phyloP scores from a whole-genome alignment of 768 basidiomycete species.

The Antrodiella citrinella region DNA sequence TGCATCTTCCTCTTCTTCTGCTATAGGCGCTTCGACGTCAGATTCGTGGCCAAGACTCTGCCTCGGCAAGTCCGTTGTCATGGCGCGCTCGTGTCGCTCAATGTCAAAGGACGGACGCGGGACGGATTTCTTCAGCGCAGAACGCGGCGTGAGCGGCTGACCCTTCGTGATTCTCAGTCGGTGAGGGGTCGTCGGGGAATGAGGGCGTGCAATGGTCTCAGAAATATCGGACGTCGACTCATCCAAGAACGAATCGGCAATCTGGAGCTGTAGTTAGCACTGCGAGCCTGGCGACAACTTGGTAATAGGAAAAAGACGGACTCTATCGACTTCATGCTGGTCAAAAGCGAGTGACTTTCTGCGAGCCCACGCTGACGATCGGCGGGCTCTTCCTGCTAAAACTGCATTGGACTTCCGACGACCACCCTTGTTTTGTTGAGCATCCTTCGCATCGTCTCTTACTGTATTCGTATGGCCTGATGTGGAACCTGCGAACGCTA shows the following conservation, averaged over 20 bases:
- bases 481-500: too few species aligned
- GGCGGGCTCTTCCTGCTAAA: not conserved
- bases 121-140: not conserved
- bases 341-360: not conserved
- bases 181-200: not conserved
- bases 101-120: constrained; percentile 3
- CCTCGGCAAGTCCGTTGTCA: not conserved
- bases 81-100: not conserved
- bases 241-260: constrained; percentile 1
- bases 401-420: not conserved
- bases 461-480: too few species aligned
- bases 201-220: not conserved
- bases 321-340: not conserved
- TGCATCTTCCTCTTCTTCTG: not conserved
- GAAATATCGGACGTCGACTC: not conserved
- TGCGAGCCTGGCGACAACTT: too few species aligned
- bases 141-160: not conserved
- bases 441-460: too few species aligned
- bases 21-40: not conserved
- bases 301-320: not conserved
- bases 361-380: not conserved
- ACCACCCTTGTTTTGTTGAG: not conserved
- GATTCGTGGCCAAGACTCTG: not conserved
- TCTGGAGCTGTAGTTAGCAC: too few species aligned
- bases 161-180: constrained; percentile 2